Evolutionary conservation across 2,329 filamentous ascomycete genomes (phyloP).

Genomic region (Paecilomyces sp.): DNA sequence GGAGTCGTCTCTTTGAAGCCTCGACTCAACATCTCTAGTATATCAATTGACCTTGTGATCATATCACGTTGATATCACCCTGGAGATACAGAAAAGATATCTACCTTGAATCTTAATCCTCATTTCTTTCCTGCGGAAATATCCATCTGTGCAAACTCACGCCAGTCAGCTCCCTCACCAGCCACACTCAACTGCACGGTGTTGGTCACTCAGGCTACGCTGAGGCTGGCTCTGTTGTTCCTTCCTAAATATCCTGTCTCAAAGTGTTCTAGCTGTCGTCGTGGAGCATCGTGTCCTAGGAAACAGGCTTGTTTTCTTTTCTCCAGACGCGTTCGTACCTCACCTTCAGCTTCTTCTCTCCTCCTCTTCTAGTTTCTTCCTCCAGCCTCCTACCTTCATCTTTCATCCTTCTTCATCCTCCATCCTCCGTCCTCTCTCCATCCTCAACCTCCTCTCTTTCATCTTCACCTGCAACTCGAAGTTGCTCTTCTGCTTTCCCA

Average conservation of each 20-base stretch:
- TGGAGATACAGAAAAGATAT: background rate
- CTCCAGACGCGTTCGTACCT: background rate
- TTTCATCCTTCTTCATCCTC: conserved; percentile 2
- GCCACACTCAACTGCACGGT: background rate
- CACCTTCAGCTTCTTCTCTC: background rate
- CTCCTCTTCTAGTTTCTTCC: background rate
- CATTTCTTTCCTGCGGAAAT: background rate
- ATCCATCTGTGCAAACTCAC: background rate
- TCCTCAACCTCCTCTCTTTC: background rate
- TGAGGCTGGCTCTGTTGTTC: background rate
- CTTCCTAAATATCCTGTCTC: background rate
- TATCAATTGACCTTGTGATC: background rate
- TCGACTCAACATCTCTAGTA: too few relatives aligned
- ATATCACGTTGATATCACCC: background rate
- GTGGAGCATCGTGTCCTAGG: background rate
- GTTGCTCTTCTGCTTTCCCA: conserved; percentile 3
- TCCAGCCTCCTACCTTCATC: conserved; percentile 5
- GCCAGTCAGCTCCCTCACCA: background rate
- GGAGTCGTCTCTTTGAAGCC: too few relatives aligned
- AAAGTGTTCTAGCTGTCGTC: background rate
- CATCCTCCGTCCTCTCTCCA: conserved; percentile 1
- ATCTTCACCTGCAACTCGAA: background rate
- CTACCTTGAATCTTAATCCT: background rate
- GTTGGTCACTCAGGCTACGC: background rate
- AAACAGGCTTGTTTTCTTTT: background rate